These are phyloP conservation scores for Zygosaccharomyces pseudorouxii DNA, from an alignment of 805 yeast genomes.

Conservation along the genomic window DNA sequence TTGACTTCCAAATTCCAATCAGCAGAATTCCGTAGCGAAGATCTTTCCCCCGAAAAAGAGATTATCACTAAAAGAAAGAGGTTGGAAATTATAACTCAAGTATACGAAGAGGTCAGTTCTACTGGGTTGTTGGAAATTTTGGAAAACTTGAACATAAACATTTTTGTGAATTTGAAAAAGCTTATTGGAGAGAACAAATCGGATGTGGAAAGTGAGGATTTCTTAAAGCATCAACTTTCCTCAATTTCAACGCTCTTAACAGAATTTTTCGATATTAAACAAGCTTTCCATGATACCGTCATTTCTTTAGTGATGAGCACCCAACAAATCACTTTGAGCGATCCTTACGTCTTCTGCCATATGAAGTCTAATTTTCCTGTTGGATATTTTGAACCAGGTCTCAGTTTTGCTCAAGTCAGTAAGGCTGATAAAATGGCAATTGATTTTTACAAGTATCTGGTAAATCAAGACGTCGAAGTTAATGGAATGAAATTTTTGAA, in stretches of 20 bases:
- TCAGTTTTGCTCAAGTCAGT: conserved; percentile 12
- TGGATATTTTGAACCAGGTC: conserved; percentile 30
- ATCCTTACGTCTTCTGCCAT: conserved; percentile 68
- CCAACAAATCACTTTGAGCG: conserved; percentile 64
- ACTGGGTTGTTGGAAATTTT: conserved; percentile 29
- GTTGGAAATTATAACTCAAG: conserved; percentile 28
- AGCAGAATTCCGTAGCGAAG: conserved; percentile 12
- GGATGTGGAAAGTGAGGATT: conserved; percentile 33
- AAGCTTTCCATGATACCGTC: conserved; percentile 58
- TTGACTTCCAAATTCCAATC: conserved; percentile 22
- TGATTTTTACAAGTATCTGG: conserved; percentile 43
- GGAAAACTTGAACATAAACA: conserved; percentile 32
- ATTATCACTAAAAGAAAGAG: conserved; percentile 16
- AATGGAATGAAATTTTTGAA: conserved; percentile 37
- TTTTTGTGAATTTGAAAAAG: conserved; percentile 29
- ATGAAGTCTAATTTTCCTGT: conserved; percentile 49
- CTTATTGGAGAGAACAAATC: conserved; percentile 22
- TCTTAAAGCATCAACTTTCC: conserved; percentile 30
- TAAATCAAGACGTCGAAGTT: conserved; percentile 42
- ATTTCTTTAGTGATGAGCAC: conserved; percentile 59
- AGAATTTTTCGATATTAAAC: conserved; percentile 75
- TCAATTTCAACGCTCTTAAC: conserved; percentile 36
- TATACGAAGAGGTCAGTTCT: conserved; percentile 32
- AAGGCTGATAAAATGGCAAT: conserved; percentile 45
- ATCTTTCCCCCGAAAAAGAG: conserved; percentile 11